Evolutionary conservation across 177 flowering plant species (phyloP).

Genomic region (Tripterygium wilfordii): DNA sequence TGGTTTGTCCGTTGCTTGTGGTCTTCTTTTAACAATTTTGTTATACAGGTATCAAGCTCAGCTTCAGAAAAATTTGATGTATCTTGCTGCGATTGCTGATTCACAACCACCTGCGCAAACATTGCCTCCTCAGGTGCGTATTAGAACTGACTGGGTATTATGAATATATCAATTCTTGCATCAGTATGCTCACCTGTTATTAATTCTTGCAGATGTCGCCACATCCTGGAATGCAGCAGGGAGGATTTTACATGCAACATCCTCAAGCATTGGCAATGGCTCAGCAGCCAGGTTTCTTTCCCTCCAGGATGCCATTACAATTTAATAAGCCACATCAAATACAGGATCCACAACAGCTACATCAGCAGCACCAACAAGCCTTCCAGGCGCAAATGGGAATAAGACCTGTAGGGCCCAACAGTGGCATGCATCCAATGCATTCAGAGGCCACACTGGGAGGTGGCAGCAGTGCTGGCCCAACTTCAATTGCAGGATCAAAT

Average conservation of each 20-base stretch:
- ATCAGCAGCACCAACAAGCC: slow-evolving; percentile 46
- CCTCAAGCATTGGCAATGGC: slow-evolving; percentile 70
- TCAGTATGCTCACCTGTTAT: slow-evolving; percentile 7
- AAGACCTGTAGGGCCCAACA: slow-evolving; percentile 52
- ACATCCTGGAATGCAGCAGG: slow-evolving; percentile 78
- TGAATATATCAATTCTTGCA: no score
- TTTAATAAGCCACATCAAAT: slow-evolving; percentile 60
- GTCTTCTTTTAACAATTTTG: slow-evolving; percentile 3
- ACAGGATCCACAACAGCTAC: slow-evolving; percentile 54
- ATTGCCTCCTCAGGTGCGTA: slow-evolving; percentile 67
- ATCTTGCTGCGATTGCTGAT: slow-evolving; percentile 98
- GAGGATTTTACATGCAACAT: slow-evolving; percentile 84
- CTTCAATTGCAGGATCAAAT: slow-evolving; percentile 24
- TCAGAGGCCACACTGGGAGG: slow-evolving; percentile 34
- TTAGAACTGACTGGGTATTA: background rate
- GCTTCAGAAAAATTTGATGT: slow-evolving; percentile 98
- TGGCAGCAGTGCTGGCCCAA: slow-evolving; percentile 25
- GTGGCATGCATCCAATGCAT: slow-evolving; percentile 53
- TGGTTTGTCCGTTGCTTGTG: background rate
- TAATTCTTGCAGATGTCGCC: slow-evolving; percentile 61
- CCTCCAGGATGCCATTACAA: slow-evolving; percentile 49
- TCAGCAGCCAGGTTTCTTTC: slow-evolving; percentile 58
- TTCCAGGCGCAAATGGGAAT: slow-evolving; percentile 60
- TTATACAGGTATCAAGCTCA: slow-evolving; percentile 81
- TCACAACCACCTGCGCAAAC: slow-evolving; percentile 82